Evolutionary conservation across 805 yeast species (phyloP).

Genomic region (Kluyveromyces wickerhamii): DNA sequence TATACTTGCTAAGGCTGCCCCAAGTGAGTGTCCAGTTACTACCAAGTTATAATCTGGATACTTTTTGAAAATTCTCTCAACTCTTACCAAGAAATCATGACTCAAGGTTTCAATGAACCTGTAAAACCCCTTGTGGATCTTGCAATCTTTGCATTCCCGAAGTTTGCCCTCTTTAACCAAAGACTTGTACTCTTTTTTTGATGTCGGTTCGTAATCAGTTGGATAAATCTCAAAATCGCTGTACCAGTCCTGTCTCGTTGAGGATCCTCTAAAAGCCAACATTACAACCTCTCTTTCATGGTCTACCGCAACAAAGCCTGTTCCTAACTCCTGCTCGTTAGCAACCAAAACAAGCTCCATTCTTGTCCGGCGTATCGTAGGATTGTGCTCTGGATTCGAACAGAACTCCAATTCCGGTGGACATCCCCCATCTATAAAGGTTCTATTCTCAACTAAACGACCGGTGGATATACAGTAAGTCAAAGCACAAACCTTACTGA

Average conservation of each 20-base stretch:
- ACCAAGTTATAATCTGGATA: slow-evolving; percentile 44
- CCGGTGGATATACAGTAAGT: slow-evolving; percentile 30
- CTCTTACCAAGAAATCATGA: slow-evolving; percentile 30
- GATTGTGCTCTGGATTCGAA: slow-evolving; percentile 17
- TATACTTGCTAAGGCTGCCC: slow-evolving; percentile 61
- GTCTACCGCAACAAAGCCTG: slow-evolving; percentile 49
- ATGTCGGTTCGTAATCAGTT: slow-evolving; percentile 40
- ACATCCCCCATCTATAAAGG: slow-evolving; percentile 29
- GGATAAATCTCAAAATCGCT: slow-evolving; percentile 47
- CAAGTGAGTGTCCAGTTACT: slow-evolving; percentile 68
- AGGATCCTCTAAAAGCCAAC: slow-evolving; percentile 57
- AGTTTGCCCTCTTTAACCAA: slow-evolving; percentile 18
- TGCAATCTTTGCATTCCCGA: slow-evolving; percentile 41
- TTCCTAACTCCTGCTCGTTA: slow-evolving; percentile 40
- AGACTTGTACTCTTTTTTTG: slow-evolving; percentile 18
- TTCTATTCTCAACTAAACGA: slow-evolving; percentile 16
- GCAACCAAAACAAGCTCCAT: slow-evolving; percentile 36
- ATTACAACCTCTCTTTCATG: slow-evolving; percentile 35
- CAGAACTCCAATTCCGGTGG: slow-evolving; percentile 27
- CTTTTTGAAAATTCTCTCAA: slow-evolving; percentile 29
- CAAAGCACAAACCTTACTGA: slow-evolving; percentile 29
- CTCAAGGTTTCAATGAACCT: slow-evolving; percentile 38
- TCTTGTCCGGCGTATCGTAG: slow-evolving; percentile 25
- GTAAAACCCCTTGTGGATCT: slow-evolving; percentile 59
- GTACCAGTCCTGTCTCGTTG: slow-evolving; percentile 52